Conservation (phyloP, 2,329 filamentous ascomycete genomes). For the Colletotrichum sidae region DNA sequence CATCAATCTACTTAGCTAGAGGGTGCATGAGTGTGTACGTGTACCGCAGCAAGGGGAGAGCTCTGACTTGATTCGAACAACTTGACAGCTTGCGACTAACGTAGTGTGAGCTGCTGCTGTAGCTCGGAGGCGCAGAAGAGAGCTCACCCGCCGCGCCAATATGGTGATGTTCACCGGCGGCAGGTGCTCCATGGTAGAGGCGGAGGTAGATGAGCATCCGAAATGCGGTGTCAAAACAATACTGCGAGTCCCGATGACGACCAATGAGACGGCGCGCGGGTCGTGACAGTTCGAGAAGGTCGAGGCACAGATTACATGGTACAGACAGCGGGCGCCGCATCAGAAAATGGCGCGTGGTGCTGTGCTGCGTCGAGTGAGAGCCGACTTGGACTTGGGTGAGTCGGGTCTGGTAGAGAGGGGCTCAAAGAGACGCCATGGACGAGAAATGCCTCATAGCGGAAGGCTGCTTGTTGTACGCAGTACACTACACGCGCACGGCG, state of each 20-base stretch:
- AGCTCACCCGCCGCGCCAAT: conserved; percentile 16
- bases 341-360: conserved; percentile 14
- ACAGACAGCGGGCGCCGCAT: conserved; percentile 26
- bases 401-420: conserved; percentile 30
- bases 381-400: conserved; percentile 16
- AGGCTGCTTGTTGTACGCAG: conserved; percentile 7
- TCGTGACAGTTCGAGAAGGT: conserved; percentile 7
- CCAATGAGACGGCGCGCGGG: conserved; percentile 17
- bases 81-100: conserved; percentile 28
- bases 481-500: not conserved
- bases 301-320: conserved; percentile 13
- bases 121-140: conserved; percentile 17
- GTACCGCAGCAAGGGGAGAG: conserved; percentile 23
- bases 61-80: conserved; percentile 10
- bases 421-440: conserved; percentile 29
- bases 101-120: conserved; percentile 5
- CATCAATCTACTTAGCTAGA: no score
- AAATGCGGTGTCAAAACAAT: conserved; percentile 11
- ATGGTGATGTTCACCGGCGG: conserved; percentile 12
- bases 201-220: conserved; percentile 16
- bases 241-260: not conserved
- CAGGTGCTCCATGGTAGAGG: conserved; percentile 21
- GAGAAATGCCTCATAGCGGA: conserved; percentile 37
- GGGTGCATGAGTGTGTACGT: conserved; percentile 14
- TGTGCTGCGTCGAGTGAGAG: conserved; percentile 2